Evolutionary conservation across 73 alveolate genomes (phyloP).

Genomic region (Symbiodinium natans): DNA sequence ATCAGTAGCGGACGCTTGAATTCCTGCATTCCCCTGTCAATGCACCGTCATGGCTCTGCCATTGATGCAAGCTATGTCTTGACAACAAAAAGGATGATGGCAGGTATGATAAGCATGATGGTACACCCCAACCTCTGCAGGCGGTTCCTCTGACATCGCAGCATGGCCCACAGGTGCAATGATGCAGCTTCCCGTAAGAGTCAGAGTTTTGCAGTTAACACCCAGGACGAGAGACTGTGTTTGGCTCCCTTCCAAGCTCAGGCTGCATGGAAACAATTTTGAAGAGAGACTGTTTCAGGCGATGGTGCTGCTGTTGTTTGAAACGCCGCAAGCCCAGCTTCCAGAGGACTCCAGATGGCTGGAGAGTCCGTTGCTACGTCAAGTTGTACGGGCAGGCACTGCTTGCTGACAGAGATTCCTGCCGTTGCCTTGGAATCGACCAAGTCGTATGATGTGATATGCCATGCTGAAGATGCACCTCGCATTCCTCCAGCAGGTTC

Average conservation of each 20-base stretch:
- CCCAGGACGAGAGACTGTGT: too few species aligned
- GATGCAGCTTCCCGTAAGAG: too few species aligned
- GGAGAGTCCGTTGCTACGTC: too few species aligned
- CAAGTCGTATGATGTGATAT: too few species aligned
- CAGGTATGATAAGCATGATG: background rate
- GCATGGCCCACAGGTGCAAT: background rate
- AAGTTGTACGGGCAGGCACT: too few species aligned
- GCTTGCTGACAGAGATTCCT: background rate
- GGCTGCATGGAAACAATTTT: too few species aligned
- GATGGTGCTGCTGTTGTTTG: background rate
- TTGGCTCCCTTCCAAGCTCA: too few species aligned
- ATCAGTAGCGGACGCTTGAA: background rate
- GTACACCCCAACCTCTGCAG: background rate
- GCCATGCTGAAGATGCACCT: too few species aligned
- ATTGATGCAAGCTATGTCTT: background rate
- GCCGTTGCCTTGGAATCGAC: too few species aligned
- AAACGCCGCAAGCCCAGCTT: background rate
- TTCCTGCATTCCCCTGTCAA: constrained; percentile 24
- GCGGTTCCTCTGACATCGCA: background rate
- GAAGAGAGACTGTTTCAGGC: too few species aligned
- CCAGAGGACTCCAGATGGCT: too few species aligned
- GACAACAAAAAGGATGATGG: background rate
- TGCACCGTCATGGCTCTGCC: background rate
- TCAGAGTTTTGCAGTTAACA: background rate
- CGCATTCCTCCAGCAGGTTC: too few species aligned